Evolutionary conservation across 257 asterid genomes (phyloP), one percentile per base, ranked within the genome.

Genomic region (Petrea volubilis): DNA sequence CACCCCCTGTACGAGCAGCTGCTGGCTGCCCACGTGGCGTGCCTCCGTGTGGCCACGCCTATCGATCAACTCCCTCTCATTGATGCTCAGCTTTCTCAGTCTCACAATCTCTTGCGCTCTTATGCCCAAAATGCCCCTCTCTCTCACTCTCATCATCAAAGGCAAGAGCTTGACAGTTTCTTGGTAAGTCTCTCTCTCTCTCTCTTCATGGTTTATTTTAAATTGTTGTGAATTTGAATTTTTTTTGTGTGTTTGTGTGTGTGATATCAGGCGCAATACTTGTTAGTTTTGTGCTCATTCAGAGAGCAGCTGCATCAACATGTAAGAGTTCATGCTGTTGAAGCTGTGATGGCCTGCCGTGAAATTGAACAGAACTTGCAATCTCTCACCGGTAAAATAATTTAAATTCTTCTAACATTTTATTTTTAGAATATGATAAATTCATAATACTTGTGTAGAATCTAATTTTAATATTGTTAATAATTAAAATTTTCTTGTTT

Each of bases 31-130:
- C 99, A 95, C 80, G 97, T 88, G 78, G 88, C 98, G 9, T 95
- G 99, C 74, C 87, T 95, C 2, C 91, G 97, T 7, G 99, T 92
- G 0, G 99, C 99, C n/a, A 95, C 99, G 60, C 99, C 99, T 2
- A 88, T 92, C 7, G 96, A 95, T 78, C 99, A 95, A 70, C 76
- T 95, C 7, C 98, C 96, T 0, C 81, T 90, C 8, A 92, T 95
- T 40, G 99, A 92, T 41, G 93, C 96, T 27, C 99, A 95, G 85
- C 87, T 90, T 50, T 79, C 97, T 0, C 96, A 95, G 20, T 87
- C 96, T 14, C 96, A 88, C 62, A 79, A 90, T 64, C 59, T 95
- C 7, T 53, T 85, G 74, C 79, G 92, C 18, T 84, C 94, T 74
- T 92, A 95, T 62, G 94, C 88, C 41, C 96, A 90, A 0, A 83